These are phyloP conservation scores for Ananas comosus DNA, from an alignment of 176 grass and related monocot genomes.

Conservation along the genomic window DNA sequence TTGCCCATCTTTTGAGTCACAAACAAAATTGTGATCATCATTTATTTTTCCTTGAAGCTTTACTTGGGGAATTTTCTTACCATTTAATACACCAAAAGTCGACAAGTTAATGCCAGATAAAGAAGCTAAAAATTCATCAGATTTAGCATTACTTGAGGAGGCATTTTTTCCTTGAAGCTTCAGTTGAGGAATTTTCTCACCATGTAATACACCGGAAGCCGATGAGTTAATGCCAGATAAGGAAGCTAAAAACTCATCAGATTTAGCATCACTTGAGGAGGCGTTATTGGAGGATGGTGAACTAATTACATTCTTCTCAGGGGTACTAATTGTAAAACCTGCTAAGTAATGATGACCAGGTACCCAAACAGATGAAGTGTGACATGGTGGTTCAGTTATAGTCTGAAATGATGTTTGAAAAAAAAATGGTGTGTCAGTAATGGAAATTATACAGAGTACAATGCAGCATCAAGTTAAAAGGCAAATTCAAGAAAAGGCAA, in stretches of 20 bases:
- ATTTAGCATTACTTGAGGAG: constrained; percentile 26
- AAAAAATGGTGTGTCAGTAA: no score
- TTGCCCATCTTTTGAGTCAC: constrained; percentile 29
- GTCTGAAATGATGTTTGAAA: constrained; percentile 14
- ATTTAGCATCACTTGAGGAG: constrained; percentile 38
- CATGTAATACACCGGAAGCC: no score
- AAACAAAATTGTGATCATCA: constrained; percentile 45
- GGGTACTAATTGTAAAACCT: constrained; percentile 42
- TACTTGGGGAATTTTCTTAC: constrained; percentile 3
- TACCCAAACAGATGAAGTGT: no score
- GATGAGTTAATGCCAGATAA: constrained; percentile 32
- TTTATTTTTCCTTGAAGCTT: constrained; percentile 40
- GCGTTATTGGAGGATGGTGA: constrained; percentile 40
- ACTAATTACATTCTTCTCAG: constrained; percentile 44
- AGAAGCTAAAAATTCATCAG: constrained; percentile 79
- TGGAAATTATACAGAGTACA: no score
- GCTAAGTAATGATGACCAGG: constrained; percentile 15
- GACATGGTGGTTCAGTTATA: no score
- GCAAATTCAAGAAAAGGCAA: no score
- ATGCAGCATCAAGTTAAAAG: no score
- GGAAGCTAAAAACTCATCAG: constrained; percentile 77
- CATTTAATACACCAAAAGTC: no score
- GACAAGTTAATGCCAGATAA: constrained; percentile 33
- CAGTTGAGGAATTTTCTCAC: constrained; percentile 5
- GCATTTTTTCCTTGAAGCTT: constrained; percentile 37